Conservation (phyloP, 2,329 filamentous ascomycete genomes). For the Arthrobotrys pseudoclavata region DNA sequence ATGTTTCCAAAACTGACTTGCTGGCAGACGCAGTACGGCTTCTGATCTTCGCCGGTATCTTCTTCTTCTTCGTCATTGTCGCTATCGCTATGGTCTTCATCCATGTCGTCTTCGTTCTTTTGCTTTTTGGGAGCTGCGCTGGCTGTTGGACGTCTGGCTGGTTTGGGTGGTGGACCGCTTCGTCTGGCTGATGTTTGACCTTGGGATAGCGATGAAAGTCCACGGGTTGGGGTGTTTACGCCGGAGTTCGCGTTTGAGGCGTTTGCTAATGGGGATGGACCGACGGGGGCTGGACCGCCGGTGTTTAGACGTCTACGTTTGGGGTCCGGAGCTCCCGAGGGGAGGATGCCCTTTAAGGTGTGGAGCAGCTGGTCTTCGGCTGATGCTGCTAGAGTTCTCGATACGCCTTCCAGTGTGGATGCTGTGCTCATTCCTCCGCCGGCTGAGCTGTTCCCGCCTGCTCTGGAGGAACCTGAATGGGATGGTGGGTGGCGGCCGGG, state of each 20-base stretch:
- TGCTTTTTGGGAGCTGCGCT: constrained; percentile 35
- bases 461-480: constrained; percentile 5
- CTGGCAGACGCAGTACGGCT: constrained; percentile 83
- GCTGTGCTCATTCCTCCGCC: constrained; percentile 51
- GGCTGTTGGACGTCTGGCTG: constrained; percentile 41
- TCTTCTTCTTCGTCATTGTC: constrained; percentile 73
- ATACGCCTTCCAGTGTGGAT: constrained; percentile 46
- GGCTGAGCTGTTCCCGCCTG: not conserved
- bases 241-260: constrained; percentile 52
- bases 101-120: constrained; percentile 55
- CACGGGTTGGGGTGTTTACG: constrained; percentile 51
- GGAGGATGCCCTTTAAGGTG: constrained; percentile 41
- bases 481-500: constrained; percentile 34
- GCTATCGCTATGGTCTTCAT: constrained; percentile 58
- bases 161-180: constrained; percentile 51
- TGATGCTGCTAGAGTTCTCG: constrained; percentile 49
- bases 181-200: constrained; percentile 34
- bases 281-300: constrained; percentile 44
- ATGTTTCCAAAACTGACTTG: constrained; percentile 88
- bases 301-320: constrained; percentile 51
- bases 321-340: constrained; percentile 39
- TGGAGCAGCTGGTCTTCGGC: constrained; percentile 51
- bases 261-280: constrained; percentile 53
- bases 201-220: constrained; percentile 35
- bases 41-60: constrained; percentile 81